Evolutionary conservation across 148 eudicot species (phyloP), one percentile per base, ranked within the genome.

Genomic region (Rhododendron ovatum): DNA sequence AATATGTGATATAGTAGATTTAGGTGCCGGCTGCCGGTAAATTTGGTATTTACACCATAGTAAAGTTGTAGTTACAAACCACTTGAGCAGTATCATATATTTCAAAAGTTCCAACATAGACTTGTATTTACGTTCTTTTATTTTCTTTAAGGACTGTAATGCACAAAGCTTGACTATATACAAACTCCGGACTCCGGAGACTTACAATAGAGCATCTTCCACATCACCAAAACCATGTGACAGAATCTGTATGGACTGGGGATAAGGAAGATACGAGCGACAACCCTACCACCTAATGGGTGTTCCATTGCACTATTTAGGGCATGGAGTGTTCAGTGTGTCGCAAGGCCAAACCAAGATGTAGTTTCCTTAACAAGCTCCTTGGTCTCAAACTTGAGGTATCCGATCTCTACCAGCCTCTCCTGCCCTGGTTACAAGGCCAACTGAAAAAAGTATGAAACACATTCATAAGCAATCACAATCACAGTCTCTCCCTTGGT

Each of bases 231-330:
- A 37, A 37, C 39, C 3, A 37, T 0, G 39, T 37, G 39, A 37
- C 39, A 37, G 3, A 37, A 89, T 71, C 87, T 94, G 73, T 90
- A 96, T 50, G 90, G 91, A 24, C 81, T 90, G 51, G 95, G 96
- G 51, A 95, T 84, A 82, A 92, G 95, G 87, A 95, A 88, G 89
- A 95, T 95, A 0, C 96, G 96, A 78, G 97, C 92, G 17, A 92
- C 97, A 80, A 91, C 85, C 69, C 89, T 95, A 87, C 98, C 98
- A 50, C 94, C 98, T 45, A 89, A 90, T 51, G 99, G 98, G 61
- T 96, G 99, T 89, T 90, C 99, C 51, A 93, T 96, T 59, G 95
- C 98, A 24, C 84, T 94, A 13, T 94, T 88, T 65, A 95, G 96
- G 9, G 79, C 71, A 45, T 92, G 95, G 81, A 91, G 86, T 86